phyloP scores from a whole-genome alignment of 1,284 basidiomycete genomes.

The Moniliella sp. region DNA sequence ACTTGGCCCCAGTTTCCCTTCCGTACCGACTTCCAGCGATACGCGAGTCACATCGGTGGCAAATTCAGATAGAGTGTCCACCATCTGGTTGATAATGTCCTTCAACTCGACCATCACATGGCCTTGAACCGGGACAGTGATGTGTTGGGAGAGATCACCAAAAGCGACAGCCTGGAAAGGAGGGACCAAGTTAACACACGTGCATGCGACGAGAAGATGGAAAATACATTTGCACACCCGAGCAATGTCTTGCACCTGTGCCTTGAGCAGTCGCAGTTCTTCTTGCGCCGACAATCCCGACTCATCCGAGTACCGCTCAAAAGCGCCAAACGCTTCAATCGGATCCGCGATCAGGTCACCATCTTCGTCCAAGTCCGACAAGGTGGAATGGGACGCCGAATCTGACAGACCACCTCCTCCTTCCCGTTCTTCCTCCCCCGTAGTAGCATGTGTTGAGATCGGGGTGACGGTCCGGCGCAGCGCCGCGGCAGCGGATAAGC shows the following conservation, averaged over 20 bases:
- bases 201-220: slow-evolving; percentile 79
- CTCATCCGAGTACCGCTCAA: slow-evolving; percentile 22
- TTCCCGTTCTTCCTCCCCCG: too few species aligned
- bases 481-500: too few species aligned
- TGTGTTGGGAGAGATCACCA: slow-evolving; percentile 82
- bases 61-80: slow-evolving; percentile 64
- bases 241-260: too few species aligned
- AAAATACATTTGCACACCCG: too few species aligned
- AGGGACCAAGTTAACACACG: slow-evolving; percentile 12
- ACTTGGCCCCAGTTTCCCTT: slow-evolving; percentile 35
- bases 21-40: slow-evolving; percentile 50
- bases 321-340: slow-evolving; percentile 25
- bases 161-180: slow-evolving; percentile 56
- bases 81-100: too few species aligned
- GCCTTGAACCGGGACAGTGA: slow-evolving; percentile 82
- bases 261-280: slow-evolving; percentile 59
- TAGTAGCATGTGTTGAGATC: too few species aligned
- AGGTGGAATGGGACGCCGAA: too few species aligned
- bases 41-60: slow-evolving; percentile 85
- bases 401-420: too few species aligned
- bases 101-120: slow-evolving; percentile 90
- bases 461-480: too few species aligned
- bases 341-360: too few species aligned
- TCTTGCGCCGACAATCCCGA: slow-evolving; percentile 43
- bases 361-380: too few species aligned